phyloP scores from a whole-genome alignment of 208 protist genomes.

The Leishmania amazonensis region DNA sequence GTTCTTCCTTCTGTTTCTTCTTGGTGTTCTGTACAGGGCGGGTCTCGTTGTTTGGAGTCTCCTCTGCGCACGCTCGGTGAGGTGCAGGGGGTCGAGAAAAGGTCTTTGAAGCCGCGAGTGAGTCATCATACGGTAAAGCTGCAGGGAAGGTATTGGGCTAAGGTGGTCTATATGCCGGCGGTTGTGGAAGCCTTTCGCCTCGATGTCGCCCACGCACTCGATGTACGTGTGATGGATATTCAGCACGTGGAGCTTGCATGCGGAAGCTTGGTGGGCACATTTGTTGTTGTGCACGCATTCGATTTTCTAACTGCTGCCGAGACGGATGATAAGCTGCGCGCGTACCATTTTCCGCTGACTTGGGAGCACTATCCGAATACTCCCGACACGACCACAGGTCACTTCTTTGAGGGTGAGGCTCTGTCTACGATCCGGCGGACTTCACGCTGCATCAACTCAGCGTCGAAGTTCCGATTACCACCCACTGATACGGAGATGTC shows the following conservation, averaged over 20 bases:
- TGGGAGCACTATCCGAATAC: slow-evolving; percentile 24
- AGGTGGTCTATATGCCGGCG: neutral
- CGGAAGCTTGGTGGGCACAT: slow-evolving; percentile 25
- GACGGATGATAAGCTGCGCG: slow-evolving; percentile 16
- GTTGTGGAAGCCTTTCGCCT: slow-evolving; percentile 20
- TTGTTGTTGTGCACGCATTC: slow-evolving; percentile 30
- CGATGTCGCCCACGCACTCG: slow-evolving; percentile 38
- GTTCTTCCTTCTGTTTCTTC: too few relatives aligned
- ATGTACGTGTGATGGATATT: slow-evolving; percentile 19
- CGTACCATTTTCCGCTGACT: slow-evolving; percentile 33
- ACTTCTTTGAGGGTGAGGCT: slow-evolving; percentile 2
- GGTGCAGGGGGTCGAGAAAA: neutral
- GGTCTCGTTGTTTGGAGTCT: neutral
- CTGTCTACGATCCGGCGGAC: neutral
- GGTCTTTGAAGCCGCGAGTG: neutral
- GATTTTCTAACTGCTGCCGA: slow-evolving; percentile 1
- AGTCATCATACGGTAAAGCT: slow-evolving; percentile 11
- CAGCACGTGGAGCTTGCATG: slow-evolving; percentile 15
- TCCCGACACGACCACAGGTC: neutral
- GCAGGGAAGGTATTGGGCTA: slow-evolving; percentile 13
- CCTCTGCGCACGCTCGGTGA: fast-evolving
- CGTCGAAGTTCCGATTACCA: neutral
- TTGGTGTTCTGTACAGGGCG: too few relatives aligned
- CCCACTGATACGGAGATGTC: neutral
- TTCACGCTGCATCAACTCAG: neutral